Evolutionary conservation across 495 filamentous ascomycete genomes (phyloP).

Genomic region (Trichoderma virens): DNA sequence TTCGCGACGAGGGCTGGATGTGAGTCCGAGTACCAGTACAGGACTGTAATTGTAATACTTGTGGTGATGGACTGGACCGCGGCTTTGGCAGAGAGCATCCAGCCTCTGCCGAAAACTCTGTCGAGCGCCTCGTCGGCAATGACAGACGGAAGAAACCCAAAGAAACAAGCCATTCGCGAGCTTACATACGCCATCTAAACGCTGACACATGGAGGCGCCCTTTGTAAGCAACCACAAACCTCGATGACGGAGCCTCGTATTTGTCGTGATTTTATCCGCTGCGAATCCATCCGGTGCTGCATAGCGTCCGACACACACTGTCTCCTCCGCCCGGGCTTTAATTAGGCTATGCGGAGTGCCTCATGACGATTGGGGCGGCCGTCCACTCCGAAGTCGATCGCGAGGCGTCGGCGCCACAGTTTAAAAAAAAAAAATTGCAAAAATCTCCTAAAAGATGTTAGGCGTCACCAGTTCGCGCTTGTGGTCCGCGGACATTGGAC

Average conservation of each 20-base stretch:
- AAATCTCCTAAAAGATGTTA: not conserved
- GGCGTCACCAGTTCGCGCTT: not conserved
- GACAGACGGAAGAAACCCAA: not conserved
- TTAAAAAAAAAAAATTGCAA: not conserved
- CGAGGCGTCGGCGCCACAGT: not conserved
- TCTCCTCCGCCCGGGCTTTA: not conserved
- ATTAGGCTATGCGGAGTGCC: slow-evolving; percentile 6
- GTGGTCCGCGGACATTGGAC: not conserved
- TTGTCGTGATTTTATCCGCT: not conserved
- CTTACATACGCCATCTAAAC: not conserved
- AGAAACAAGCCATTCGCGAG: too few relatives aligned
- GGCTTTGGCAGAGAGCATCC: not conserved
- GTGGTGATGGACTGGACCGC: not conserved
- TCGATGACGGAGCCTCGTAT: slow-evolving; percentile 2
- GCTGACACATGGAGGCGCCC: not conserved
- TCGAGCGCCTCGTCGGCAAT: not conserved
- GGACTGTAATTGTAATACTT: not conserved
- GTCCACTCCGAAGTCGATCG: not conserved
- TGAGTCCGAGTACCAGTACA: too few relatives aligned
- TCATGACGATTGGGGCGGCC: not conserved
- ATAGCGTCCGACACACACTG: not conserved
- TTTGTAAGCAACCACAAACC: not conserved
- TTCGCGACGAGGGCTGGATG: not conserved
- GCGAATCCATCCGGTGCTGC: not conserved
- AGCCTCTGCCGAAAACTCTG: not conserved